phyloP scores from a whole-genome alignment of 441 rosid genomes.

The Corymbia calophylla region DNA sequence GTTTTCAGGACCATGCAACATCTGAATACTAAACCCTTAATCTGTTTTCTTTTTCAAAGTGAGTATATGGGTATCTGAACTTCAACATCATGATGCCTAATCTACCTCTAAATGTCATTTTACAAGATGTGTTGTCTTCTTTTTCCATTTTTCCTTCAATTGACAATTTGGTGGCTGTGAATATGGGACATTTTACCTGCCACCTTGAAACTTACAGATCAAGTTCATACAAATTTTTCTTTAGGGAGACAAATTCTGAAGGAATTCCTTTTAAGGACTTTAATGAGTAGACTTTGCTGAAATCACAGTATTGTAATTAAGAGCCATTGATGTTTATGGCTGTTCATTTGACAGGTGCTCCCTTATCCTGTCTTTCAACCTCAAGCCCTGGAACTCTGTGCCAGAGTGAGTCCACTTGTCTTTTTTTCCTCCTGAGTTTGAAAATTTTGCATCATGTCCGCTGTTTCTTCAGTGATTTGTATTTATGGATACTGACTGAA shows the following conservation, averaged over 20 bases:
- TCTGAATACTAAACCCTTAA: background rate
- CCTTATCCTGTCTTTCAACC: constrained; percentile 60
- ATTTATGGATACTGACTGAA: constrained; percentile 1
- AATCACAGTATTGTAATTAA: background rate
- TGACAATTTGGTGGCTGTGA: background rate
- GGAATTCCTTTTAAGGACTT: background rate
- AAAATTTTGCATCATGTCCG: background rate
- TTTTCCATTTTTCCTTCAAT: background rate
- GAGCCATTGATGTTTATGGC: background rate
- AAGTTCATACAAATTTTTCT: background rate
- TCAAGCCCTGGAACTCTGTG: constrained; percentile 89
- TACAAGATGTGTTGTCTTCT: background rate
- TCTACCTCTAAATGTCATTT: background rate
- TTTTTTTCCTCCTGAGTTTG: background rate
- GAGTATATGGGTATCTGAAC: background rate
- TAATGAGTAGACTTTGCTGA: background rate
- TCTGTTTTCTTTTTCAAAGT: background rate
- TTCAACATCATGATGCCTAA: background rate
- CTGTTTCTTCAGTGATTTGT: background rate
- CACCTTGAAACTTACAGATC: background rate
- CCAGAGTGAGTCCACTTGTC: constrained; percentile 58
- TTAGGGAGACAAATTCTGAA: background rate
- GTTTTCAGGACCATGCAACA: background rate
- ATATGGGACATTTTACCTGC: background rate
- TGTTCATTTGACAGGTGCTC: constrained; percentile 39